Conservation (phyloP, 257 asterid species). For the Ilex asprella region DNA sequence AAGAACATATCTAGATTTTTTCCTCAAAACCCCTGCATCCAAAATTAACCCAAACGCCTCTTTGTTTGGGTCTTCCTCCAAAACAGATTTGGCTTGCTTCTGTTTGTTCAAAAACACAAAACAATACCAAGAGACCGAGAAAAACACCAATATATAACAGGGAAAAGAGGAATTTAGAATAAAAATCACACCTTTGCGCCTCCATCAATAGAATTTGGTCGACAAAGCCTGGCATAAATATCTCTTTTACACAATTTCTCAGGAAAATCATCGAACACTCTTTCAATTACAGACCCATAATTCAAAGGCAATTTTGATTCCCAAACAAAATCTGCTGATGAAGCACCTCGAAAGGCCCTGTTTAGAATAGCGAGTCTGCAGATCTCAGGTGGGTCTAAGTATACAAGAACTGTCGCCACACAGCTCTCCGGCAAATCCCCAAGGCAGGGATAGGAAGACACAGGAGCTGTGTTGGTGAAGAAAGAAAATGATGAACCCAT, state of each 20-base stretch:
- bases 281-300: not conserved
- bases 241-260: conserved; percentile 44
- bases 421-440: conserved; percentile 1
- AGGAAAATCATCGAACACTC: conserved; percentile 10
- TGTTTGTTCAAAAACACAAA: not conserved
- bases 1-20: too few relatives aligned
- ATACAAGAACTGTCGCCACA: not conserved
- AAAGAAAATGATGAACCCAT: not conserved
- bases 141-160: not conserved
- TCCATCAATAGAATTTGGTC: conserved; percentile 3
- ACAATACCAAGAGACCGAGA: not conserved
- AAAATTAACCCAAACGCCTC: too few relatives aligned
- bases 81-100: not conserved
- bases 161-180: not conserved
- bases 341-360: not conserved
- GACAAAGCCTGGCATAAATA: conserved; percentile 51
- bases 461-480: not conserved
- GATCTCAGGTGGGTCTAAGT: conserved; percentile 2
- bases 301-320: not conserved
- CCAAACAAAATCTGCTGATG: conserved; percentile 1
- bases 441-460: not conserved
- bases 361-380: not conserved
- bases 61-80: not conserved
- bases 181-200: not conserved
- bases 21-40: too few relatives aligned